These are phyloP conservation scores for Colletotrichum sp. DNA, from an alignment of 2,329 filamentous ascomycete species.

Conservation along the genomic window DNA sequence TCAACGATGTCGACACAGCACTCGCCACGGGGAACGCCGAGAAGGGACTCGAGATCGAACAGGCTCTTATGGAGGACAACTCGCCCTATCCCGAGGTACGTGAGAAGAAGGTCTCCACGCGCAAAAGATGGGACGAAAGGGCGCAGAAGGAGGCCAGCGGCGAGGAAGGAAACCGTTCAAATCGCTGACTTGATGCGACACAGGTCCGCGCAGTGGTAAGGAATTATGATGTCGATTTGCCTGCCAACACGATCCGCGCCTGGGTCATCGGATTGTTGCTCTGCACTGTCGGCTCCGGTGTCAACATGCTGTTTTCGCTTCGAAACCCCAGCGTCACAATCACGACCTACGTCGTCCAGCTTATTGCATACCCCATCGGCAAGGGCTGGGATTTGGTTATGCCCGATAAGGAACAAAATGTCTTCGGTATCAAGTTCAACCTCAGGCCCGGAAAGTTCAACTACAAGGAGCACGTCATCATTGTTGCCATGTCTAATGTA, in stretches of 20 bases:
- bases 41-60: constrained; percentile 61
- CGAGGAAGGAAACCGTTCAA: not conserved
- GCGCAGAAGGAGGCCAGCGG: not conserved
- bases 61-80: constrained; percentile 66
- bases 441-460: constrained; percentile 64
- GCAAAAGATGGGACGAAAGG: not conserved
- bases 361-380: constrained; percentile 65
- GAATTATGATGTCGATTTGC: constrained; percentile 68
- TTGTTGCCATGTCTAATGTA: constrained; percentile 69
- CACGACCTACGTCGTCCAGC: constrained; percentile 66
- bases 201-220: constrained; percentile 69
- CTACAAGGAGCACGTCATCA: constrained; percentile 66
- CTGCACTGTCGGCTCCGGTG: constrained; percentile 64
- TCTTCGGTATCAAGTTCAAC: constrained; percentile 60
- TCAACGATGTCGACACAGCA: constrained; percentile 64
- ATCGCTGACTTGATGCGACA: constrained; percentile 6
- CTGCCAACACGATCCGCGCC: constrained; percentile 68
- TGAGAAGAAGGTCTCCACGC: not conserved
- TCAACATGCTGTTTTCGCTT: constrained; percentile 66
- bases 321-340: constrained; percentile 65
- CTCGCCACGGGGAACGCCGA: constrained; percentile 59
- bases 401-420: constrained; percentile 55
- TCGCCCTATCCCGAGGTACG: constrained; percentile 70
- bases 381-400: constrained; percentile 59
- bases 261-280: constrained; percentile 67